These are phyloP conservation scores for Aspergillus fumigatiaffinis DNA, from an alignment of 2,329 filamentous ascomycete species.

Conservation along the genomic window DNA sequence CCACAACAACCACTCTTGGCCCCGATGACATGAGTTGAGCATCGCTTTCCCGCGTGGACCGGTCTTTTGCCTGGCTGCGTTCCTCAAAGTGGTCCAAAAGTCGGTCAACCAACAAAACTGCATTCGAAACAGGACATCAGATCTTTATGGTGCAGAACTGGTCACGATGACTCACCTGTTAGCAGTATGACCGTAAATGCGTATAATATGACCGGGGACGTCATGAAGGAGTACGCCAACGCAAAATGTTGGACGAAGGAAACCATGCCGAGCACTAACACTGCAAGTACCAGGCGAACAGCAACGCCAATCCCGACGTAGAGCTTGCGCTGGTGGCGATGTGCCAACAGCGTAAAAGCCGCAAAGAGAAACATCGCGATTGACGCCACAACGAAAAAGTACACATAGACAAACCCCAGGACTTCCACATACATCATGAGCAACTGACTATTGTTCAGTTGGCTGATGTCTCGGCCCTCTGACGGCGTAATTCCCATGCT, in stretches of 20 bases:
- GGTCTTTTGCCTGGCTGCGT: conserved; percentile 19
- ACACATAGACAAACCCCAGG: conserved; percentile 38
- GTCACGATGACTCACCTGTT: conserved; percentile 20
- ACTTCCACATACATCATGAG: conserved; percentile 36
- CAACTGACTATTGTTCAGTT: conserved; percentile 27
- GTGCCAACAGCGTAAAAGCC: conserved; percentile 27
- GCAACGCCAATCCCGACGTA: conserved; percentile 23
- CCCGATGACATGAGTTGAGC: conserved; percentile 10
- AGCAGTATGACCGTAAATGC: conserved; percentile 31
- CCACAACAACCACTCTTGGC: conserved; percentile 5
- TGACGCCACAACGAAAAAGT: conserved; percentile 37
- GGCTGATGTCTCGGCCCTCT: conserved; percentile 22
- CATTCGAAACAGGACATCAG: conserved; percentile 13
- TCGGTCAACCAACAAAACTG: conserved; percentile 33
- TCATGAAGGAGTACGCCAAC: conserved; percentile 38
- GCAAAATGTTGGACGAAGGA: conserved; percentile 30
- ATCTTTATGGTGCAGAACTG: background rate
- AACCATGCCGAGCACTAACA: conserved; percentile 25
- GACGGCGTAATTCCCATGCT: conserved; percentile 38
- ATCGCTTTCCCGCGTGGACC: conserved; percentile 22
- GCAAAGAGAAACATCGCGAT: conserved; percentile 36
- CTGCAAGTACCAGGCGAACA: conserved; percentile 27
- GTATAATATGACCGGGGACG: conserved; percentile 36
- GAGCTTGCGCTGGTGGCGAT: conserved; percentile 20
- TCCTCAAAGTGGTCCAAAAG: conserved; percentile 27